These are phyloP conservation scores for Alternaria sp. DNA, from an alignment of 2,329 filamentous ascomycete genomes.

Conservation along the genomic window DNA sequence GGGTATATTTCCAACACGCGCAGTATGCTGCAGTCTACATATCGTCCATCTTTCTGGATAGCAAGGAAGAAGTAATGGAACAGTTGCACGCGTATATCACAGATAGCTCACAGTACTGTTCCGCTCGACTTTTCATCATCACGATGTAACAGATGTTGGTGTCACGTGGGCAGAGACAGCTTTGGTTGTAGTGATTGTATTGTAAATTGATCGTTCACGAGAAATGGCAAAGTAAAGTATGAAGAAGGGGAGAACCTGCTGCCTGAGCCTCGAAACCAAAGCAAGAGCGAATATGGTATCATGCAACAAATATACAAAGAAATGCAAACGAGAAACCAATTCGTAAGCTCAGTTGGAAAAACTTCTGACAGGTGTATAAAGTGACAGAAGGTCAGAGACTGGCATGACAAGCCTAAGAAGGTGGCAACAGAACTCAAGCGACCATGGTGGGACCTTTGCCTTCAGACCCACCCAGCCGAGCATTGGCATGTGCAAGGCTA, in stretches of 20 bases:
- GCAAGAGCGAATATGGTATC: conserved; percentile 1
- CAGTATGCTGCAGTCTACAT: conserved; percentile 87
- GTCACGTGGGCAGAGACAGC: background rate
- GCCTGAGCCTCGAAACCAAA: background rate
- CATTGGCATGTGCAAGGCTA: conserved; percentile 37
- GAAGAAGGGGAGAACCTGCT: background rate
- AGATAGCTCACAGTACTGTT: background rate
- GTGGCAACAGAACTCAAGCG: conserved; percentile 15
- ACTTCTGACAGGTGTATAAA: background rate
- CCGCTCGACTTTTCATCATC: background rate
- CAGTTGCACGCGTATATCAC: background rate
- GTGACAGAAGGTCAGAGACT: background rate
- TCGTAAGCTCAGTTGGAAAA: background rate
- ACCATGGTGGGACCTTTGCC: conserved; percentile 32
- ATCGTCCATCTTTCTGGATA: conserved; percentile 83
- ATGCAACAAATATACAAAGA: conserved; percentile 2
- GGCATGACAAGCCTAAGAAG: background rate
- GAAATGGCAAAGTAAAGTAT: background rate
- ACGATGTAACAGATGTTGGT: background rate
- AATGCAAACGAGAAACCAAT: background rate
- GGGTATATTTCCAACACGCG: conserved; percentile 86
- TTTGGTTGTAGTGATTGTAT: background rate
- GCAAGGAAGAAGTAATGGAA: conserved; percentile 67
- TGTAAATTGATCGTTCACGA: background rate
- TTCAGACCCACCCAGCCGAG: conserved; percentile 19